phyloP scores from a whole-genome alignment of 371 early-diverging fungal genomes.

The Globomyces sp. region DNA sequence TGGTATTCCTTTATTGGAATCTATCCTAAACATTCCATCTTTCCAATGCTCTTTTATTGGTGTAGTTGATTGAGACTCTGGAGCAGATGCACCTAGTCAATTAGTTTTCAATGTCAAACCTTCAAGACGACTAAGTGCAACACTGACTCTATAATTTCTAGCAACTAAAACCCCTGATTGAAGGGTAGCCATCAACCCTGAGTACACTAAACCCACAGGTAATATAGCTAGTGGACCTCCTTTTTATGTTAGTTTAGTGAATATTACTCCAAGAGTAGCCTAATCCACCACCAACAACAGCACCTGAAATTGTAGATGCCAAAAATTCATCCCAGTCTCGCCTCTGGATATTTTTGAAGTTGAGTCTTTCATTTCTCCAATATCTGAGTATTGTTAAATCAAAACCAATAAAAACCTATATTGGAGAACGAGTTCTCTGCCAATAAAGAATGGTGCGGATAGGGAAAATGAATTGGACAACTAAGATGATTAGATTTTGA shows the following conservation, averaged over 20 bases:
- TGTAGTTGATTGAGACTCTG: slow-evolving; percentile 6
- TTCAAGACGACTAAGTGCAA: slow-evolving; percentile 6
- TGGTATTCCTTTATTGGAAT: too few relatives aligned
- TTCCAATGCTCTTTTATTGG: background rate
- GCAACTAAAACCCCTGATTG: background rate
- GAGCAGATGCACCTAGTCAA: background rate
- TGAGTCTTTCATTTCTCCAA: slow-evolving; percentile 17
- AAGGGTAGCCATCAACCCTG: background rate
- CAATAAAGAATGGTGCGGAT: too few relatives aligned
- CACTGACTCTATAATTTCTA: background rate
- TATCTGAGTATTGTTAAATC: slow-evolving; percentile 15
- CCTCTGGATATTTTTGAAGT: slow-evolving; percentile 16
- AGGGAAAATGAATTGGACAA: too few relatives aligned
- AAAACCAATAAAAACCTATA: too few relatives aligned
- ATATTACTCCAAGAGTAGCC: slow-evolving; percentile 30
- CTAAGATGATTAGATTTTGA: too few relatives aligned
- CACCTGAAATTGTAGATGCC: slow-evolving; percentile 28
- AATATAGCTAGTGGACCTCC: slow-evolving; percentile 14
- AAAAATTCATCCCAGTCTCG: slow-evolving; percentile 40
- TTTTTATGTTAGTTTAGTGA: too few relatives aligned
- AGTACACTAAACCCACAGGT: slow-evolving; percentile 12
- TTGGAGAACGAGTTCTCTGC: too few relatives aligned
- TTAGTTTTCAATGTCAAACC: background rate
- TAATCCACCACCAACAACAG: slow-evolving; percentile 37
- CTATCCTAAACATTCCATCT: slow-evolving; percentile 8